These are phyloP conservation scores for Lepiota subincarnata DNA, from an alignment of 768 basidiomycete species.

Conservation along the genomic window DNA sequence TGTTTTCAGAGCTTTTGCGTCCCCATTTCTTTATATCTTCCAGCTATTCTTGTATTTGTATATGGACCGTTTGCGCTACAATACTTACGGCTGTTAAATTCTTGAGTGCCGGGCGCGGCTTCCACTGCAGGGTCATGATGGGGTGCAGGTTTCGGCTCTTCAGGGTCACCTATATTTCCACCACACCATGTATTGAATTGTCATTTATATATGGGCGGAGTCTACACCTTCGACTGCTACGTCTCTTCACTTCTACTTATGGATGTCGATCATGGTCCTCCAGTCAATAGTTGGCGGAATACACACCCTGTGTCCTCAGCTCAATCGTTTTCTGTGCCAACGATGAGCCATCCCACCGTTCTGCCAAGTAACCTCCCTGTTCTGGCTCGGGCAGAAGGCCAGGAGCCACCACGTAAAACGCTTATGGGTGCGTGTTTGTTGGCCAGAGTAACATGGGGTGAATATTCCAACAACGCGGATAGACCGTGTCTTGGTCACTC, in stretches of 20 bases:
- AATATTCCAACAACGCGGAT: neutral
- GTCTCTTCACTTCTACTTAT: neutral
- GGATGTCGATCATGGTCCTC: neutral
- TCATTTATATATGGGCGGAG: neutral
- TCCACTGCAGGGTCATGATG: neutral
- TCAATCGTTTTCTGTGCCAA: too few relatives aligned
- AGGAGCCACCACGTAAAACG: slow-evolving; percentile 5
- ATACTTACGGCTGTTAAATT: too few relatives aligned
- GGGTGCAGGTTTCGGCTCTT: too few relatives aligned
- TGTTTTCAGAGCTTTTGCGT: neutral
- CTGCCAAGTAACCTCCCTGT: too few relatives aligned
- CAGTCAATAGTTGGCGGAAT: too few relatives aligned
- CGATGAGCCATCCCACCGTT: too few relatives aligned
- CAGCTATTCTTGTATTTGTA: neutral
- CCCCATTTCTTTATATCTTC: slow-evolving; percentile 9
- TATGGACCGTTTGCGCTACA: too few relatives aligned
- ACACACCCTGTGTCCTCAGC: neutral
- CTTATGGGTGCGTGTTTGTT: slow-evolving; percentile 9
- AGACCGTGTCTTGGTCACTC: slow-evolving; percentile 13
- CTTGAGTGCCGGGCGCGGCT: neutral
- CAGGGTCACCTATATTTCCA: neutral
- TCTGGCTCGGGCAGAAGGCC: too few relatives aligned
- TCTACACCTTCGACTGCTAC: neutral
- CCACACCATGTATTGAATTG: neutral
- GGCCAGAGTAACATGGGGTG: neutral